Base-by-base conservation (phyloP, 768 basidiomycete genomes). In the Russula sp. region DNA sequence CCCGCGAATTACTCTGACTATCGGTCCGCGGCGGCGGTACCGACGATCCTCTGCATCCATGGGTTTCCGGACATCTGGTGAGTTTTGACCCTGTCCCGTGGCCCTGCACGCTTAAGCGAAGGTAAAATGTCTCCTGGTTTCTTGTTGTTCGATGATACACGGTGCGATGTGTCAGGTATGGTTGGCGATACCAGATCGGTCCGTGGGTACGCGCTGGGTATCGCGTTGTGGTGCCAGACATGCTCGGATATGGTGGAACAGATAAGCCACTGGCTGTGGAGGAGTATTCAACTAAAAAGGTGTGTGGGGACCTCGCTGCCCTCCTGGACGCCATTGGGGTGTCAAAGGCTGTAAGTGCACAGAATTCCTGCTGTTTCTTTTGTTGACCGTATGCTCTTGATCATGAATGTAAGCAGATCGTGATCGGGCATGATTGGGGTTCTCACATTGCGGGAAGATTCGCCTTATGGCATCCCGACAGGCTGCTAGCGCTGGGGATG, bases 391-490 rank as follows among this genome's bases (percentile, higher is more conserved):
- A 2, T n/a, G 9, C 10, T 14, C 50, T 20, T 11, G n/a, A 11
- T 32, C 22, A 39, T 8, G 25, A 16, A 5, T 61, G 3, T 29
- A 29, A 29, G 25, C 35, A 79, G 86, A 77, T 88, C 11, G 73
- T 90, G 59, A 77, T 90, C 60, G 90, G 88, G 0, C 90, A 92
- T 67, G 90, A 93, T 67, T 92, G 90, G 90, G 90, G 90, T 6
- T 75, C 86, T 3, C 81, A 75, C 62, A 81, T 76, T 13, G 87
- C 79, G 2, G 79, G 78, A 46, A 77, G 89, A 22, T 85, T 93
- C 67, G 84, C 86, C 11, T 75, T 89, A 25, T 90, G 86, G 85
- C 73, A 88, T 69, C 87, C 90, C 0, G 73, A 83, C 14, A 78
- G 87, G 38, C 65, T 88, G 39, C 66, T 77, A 6, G 84, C 83